These are phyloP conservation scores for Talaromyces wortmannii DNA, from an alignment of 495 filamentous ascomycete genomes.

Conservation along the genomic window DNA sequence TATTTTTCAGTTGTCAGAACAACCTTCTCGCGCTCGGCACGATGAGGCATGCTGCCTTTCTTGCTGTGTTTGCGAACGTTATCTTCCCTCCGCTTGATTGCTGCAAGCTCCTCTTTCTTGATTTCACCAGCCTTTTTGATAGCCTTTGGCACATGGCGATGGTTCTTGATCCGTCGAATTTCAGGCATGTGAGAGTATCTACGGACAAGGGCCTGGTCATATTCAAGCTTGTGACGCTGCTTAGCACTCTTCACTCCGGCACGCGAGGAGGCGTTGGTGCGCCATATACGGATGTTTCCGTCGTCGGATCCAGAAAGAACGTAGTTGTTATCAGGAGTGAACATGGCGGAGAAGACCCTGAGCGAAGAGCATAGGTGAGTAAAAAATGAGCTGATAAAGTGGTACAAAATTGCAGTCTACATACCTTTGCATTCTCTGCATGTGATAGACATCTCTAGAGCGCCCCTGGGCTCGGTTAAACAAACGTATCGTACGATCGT, in stretches of 20 bases:
- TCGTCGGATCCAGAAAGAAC: slow-evolving; percentile 84
- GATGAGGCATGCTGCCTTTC: slow-evolving; percentile 61
- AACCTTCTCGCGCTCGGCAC: slow-evolving; percentile 90
- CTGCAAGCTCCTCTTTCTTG: slow-evolving; percentile 80
- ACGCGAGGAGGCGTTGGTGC: slow-evolving; percentile 77
- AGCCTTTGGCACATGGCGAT: slow-evolving; percentile 85
- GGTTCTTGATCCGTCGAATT: slow-evolving; percentile 80
- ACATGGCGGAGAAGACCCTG: slow-evolving; percentile 77
- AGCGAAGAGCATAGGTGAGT: background rate
- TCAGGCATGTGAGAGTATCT: slow-evolving; percentile 95
- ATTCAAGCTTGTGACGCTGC: slow-evolving; percentile 83
- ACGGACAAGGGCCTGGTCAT: slow-evolving; percentile 77
- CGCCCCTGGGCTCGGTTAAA: slow-evolving; percentile 78
- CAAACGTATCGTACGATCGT: slow-evolving; percentile 73
- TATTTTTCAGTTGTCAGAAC: slow-evolving; percentile 73
- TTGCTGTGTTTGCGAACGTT: slow-evolving; percentile 88
- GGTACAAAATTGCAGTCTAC: slow-evolving; percentile 4
- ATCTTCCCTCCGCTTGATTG: slow-evolving; percentile 85
- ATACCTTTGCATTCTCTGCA: slow-evolving; percentile 86
- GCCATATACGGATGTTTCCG: slow-evolving; percentile 90
- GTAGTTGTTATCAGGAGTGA: slow-evolving; percentile 84
- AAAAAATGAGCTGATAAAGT: slow-evolving; percentile 3
- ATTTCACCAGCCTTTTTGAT: slow-evolving; percentile 98
- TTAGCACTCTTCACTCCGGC: slow-evolving; percentile 77
- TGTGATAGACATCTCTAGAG: slow-evolving; percentile 92